These are phyloP conservation scores for Endocalyx cinctus DNA, from an alignment of 2,329 filamentous ascomycete species.

Conservation along the genomic window DNA sequence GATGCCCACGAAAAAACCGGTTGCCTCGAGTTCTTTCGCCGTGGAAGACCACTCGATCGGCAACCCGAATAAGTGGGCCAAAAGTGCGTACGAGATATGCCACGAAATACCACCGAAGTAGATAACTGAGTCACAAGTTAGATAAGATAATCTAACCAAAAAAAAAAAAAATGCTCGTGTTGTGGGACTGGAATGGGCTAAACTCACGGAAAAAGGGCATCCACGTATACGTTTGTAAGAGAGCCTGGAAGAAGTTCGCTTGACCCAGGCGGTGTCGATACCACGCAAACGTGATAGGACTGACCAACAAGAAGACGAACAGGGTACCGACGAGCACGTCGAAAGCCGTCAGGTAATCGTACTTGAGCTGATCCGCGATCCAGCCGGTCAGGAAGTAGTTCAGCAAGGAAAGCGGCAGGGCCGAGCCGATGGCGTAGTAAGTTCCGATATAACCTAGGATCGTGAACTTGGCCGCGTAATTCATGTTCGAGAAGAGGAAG, in stretches of 20 bases:
- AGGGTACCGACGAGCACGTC: neutral
- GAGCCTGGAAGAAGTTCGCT: constrained; percentile 16
- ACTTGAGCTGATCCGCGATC: constrained; percentile 8
- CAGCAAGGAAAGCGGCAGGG: constrained; percentile 17
- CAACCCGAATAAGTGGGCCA: constrained; percentile 21
- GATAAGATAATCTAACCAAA: neutral
- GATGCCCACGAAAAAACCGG: constrained; percentile 27
- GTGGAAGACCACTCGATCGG: constrained; percentile 27
- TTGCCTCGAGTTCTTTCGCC: constrained; percentile 23
- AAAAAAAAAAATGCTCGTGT: too few species aligned
- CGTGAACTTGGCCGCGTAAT: constrained; percentile 2
- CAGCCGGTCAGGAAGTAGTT: constrained; percentile 22
- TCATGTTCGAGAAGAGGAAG: constrained; percentile 4
- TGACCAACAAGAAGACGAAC: neutral
- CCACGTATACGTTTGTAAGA: constrained; percentile 22
- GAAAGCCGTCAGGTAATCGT: constrained; percentile 2
- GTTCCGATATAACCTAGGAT: constrained; percentile 22
- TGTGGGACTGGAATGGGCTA: neutral
- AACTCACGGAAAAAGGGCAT: constrained; percentile 17
- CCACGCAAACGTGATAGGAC: neutral
- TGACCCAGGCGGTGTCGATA: neutral
- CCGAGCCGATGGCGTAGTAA: constrained; percentile 25
- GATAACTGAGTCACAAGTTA: constrained; percentile 9
- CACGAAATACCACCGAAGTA: constrained; percentile 27
- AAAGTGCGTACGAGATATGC: constrained; percentile 22